Conservation (phyloP, 2,329 filamentous ascomycete genomes). For the Fusarium decemcellulare region DNA sequence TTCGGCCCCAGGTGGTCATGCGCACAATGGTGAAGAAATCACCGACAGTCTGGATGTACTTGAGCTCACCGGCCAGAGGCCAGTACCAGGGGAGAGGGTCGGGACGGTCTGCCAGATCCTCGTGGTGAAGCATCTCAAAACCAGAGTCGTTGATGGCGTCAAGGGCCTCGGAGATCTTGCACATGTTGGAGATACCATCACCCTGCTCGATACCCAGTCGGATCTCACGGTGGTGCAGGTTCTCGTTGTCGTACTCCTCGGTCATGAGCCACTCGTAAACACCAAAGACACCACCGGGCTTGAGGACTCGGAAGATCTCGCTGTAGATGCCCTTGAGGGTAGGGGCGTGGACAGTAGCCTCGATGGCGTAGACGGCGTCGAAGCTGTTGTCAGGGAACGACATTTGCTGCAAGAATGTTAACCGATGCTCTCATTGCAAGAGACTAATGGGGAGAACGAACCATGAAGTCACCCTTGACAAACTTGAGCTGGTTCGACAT, state of each 20-base stretch:
- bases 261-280: constrained; percentile 99
- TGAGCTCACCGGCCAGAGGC: constrained; percentile 87
- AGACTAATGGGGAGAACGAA: constrained; percentile 46
- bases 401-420: constrained; percentile 78
- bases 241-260: constrained; percentile 90
- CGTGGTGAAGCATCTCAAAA: constrained; percentile 85
- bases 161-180: constrained; percentile 84
- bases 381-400: constrained; percentile 92
- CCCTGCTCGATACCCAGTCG: constrained; percentile 96
- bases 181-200: constrained; percentile 98
- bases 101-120: constrained; percentile 85
- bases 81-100: constrained; percentile 94
- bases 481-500: constrained; percentile 85
- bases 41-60: constrained; percentile 83
- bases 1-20: constrained; percentile 89
- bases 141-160: constrained; percentile 89
- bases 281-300: constrained; percentile 95
- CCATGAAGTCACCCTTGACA: constrained; percentile 98
- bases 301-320: constrained; percentile 94
- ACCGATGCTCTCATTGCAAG: neutral
- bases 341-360: constrained; percentile 96
- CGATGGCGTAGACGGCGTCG: constrained; percentile 96
- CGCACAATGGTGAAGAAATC: constrained; percentile 88
- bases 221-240: constrained; percentile 89
- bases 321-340: constrained; percentile 92